Evolutionary conservation across 2,329 filamentous ascomycete genomes (phyloP).

Genomic region (Exophiala calicioides): DNA sequence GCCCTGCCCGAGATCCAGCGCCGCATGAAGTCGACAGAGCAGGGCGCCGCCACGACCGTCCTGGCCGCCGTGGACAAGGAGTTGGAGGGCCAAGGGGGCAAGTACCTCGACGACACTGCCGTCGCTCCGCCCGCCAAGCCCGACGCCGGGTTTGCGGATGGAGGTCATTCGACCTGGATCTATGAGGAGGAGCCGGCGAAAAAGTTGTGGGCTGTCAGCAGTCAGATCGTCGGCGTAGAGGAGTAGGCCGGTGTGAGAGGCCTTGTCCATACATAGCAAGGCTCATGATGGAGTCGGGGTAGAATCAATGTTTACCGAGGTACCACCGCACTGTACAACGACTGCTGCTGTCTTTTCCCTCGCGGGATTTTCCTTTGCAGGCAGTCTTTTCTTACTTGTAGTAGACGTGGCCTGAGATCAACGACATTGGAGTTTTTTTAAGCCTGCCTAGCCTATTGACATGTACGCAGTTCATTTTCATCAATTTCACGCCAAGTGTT

Average conservation of each 20-base stretch:
- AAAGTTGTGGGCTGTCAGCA: slow-evolving; percentile 26
- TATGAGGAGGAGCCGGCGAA: slow-evolving; percentile 24
- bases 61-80: slow-evolving; percentile 34
- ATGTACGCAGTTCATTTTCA: too few relatives aligned
- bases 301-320: too few relatives aligned
- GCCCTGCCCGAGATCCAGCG: slow-evolving; percentile 20
- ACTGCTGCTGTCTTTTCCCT: too few relatives aligned
- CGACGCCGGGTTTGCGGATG: background rate
- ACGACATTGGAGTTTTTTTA: too few relatives aligned
- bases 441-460: too few relatives aligned
- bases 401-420: too few relatives aligned
- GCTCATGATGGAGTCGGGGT: too few relatives aligned
- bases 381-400: too few relatives aligned
- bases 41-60: slow-evolving; percentile 41
- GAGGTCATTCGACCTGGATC: slow-evolving; percentile 25
- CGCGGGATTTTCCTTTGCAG: too few relatives aligned
- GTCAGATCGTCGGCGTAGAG: slow-evolving; percentile 20
- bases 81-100: slow-evolving; percentile 33
- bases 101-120: slow-evolving; percentile 34
- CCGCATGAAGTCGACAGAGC: slow-evolving; percentile 37
- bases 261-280: background rate
- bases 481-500: too few relatives aligned
- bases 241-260: slow-evolving; percentile 2
- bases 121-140: slow-evolving; percentile 16
- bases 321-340: too few relatives aligned